Percentiles rank a stretch among this genome's conserved stretches.
Conservation (phyloP, 805 yeast genomes). For the Saccharomyces paradoxus region DNA sequence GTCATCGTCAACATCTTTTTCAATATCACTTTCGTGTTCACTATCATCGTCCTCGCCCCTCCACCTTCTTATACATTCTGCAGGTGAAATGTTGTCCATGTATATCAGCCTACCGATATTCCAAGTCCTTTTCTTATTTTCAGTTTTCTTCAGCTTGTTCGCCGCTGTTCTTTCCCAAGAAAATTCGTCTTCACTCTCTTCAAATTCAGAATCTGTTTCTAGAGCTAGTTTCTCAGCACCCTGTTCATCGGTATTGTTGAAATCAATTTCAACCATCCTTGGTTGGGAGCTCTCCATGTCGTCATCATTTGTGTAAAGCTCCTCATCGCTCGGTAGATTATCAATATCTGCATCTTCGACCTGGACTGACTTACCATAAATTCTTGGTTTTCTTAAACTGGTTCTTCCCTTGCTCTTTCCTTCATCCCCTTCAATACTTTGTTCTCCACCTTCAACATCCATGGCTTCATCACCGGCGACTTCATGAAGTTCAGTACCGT, state of each 20-base stretch:
- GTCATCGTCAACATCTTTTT: conserved; percentile 35
- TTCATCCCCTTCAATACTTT: conserved; percentile 8
- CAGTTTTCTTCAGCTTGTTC: conserved; percentile 46
- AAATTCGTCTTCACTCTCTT: conserved; percentile 33
- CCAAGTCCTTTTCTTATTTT: conserved; percentile 48
- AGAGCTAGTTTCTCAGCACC: conserved; percentile 34
- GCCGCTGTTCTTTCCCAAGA: conserved; percentile 43
- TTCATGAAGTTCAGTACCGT: conserved; percentile 42
- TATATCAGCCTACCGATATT: conserved; percentile 76
- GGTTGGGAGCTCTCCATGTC: conserved; percentile 35
- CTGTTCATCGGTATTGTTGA: conserved; percentile 31
- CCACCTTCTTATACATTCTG: conserved; percentile 68
- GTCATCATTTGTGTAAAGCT: conserved; percentile 37
- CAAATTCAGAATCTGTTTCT: conserved; percentile 49
- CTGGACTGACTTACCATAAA: conserved; percentile 45
- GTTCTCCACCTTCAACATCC: conserved; percentile 25
- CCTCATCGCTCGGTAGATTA: conserved; percentile 36
- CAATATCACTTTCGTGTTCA: conserved; percentile 36
- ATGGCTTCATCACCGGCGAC: conserved; percentile 37
- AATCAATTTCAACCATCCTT: conserved; percentile 42
- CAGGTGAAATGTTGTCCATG: conserved; percentile 67
- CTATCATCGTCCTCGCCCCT: conserved; percentile 42
- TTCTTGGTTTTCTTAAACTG: conserved; percentile 51
- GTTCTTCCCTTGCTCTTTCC: conserved; percentile 52
- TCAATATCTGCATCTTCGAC: conserved; percentile 42